Percentiles rank a stretch among this genome's conserved stretches.
phyloP scores from a whole-genome alignment of 345 rosid genomes.

The Carallia brachiata region DNA sequence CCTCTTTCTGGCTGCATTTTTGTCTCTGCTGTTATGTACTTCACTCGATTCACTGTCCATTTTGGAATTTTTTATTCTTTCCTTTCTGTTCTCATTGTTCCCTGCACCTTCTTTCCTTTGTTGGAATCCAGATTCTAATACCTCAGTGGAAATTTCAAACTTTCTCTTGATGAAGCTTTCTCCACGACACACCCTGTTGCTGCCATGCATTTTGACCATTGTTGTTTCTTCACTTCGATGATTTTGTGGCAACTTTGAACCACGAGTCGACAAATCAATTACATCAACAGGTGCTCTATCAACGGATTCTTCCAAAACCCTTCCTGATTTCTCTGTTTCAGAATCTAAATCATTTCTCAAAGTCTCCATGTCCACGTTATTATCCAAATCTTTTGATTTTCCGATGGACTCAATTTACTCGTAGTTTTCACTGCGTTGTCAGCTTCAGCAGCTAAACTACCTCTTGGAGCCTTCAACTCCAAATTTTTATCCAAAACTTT shows the following conservation, averaged over 20 bases:
- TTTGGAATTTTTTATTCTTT: neutral
- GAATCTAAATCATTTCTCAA: neutral
- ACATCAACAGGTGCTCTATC: constrained; percentile 7
- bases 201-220: neutral
- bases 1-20: constrained; percentile 1
- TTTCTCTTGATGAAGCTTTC: constrained; percentile 21
- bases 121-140: constrained; percentile 15
- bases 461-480: neutral
- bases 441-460: neutral
- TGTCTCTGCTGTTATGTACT: constrained; percentile 4
- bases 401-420: neutral
- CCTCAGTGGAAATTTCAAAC: constrained; percentile 19
- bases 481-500: neutral
- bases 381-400: neutral
- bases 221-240: neutral
- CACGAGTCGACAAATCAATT: neutral
- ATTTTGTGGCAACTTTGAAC: constrained; percentile 11
- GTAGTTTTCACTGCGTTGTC: neutral
- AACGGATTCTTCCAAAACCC: neutral
- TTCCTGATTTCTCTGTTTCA: neutral
- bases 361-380: neutral
- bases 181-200: neutral
- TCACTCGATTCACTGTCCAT: neutral
- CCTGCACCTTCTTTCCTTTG: constrained; percentile 3
- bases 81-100: neutral